Evolutionary conservation across 805 yeast genomes (phyloP).

Genomic region (Vanderwaltozyma polyspora): DNA sequence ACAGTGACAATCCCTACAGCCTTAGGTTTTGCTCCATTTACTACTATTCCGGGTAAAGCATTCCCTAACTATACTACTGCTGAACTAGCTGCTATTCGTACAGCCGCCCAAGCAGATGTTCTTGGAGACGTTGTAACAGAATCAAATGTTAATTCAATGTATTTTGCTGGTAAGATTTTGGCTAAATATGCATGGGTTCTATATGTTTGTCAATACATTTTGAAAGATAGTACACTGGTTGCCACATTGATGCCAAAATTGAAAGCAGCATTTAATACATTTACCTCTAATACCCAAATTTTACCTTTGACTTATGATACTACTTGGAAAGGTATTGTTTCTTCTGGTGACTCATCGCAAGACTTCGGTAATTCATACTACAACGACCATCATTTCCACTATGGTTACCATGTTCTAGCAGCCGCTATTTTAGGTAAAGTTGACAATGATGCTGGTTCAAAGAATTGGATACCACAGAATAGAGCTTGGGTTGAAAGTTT

Average conservation of each 20-base stretch:
- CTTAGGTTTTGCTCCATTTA: constrained; percentile 36
- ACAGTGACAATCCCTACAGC: constrained; percentile 33
- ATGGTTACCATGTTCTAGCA: constrained; percentile 72
- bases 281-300: constrained; percentile 32
- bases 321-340: constrained; percentile 44
- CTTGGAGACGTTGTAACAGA: constrained; percentile 31
- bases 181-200: constrained; percentile 84
- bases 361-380: constrained; percentile 69
- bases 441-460: constrained; percentile 26
- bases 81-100: constrained; percentile 23
- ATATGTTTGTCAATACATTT: constrained; percentile 54
- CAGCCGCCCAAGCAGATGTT: constrained; percentile 29
- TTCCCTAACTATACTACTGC: constrained; percentile 19
- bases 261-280: constrained; percentile 34
- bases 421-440: constrained; percentile 69
- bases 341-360: constrained; percentile 33
- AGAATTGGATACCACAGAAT: constrained; percentile 38
- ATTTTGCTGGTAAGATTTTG: constrained; percentile 76
- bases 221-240: constrained; percentile 45
- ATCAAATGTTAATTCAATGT: constrained; percentile 66
- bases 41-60: constrained; percentile 24
- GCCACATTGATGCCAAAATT: constrained; percentile 41
- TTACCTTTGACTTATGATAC: constrained; percentile 48
- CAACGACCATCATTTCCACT: constrained; percentile 84
- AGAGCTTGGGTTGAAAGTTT: constrained; percentile 45